These are phyloP conservation scores for Trichophyton simii DNA, from an alignment of 2,329 filamentous ascomycete species.

Conservation along the genomic window DNA sequence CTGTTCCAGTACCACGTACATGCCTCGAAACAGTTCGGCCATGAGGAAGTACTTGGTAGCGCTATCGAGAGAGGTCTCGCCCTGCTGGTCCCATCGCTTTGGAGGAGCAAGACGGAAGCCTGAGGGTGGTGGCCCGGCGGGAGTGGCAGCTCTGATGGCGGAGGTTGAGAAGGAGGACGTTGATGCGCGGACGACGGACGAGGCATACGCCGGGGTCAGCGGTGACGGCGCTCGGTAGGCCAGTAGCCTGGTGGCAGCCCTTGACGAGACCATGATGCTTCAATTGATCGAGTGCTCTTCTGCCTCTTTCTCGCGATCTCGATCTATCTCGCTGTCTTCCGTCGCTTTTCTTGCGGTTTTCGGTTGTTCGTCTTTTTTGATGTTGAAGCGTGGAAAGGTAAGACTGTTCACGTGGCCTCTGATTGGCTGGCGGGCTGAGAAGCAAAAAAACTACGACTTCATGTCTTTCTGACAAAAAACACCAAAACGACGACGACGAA, in stretches of 20 bases:
- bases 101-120: conserved; percentile 66
- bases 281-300: conserved; percentile 3
- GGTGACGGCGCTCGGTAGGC: conserved; percentile 28
- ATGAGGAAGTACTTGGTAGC: conserved; percentile 89
- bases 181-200: conserved; percentile 27
- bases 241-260: conserved; percentile 33
- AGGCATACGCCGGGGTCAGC: conserved; percentile 15
- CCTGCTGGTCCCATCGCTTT: conserved; percentile 66
- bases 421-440: conserved; percentile 8
- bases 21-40: conserved; percentile 90
- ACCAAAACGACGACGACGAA: background rate
- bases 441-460: background rate
- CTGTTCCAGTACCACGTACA: conserved; percentile 96
- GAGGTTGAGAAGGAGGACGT: conserved; percentile 46
- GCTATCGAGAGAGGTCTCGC: conserved; percentile 66
- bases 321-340: background rate
- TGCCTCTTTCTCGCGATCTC: background rate
- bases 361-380: background rate
- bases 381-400: conserved; percentile 7
- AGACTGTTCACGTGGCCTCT: conserved; percentile 9
- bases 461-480: background rate
- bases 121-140: conserved; percentile 63
- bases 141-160: conserved; percentile 50
- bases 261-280: conserved; percentile 34
- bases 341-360: background rate